Percentiles rank a stretch among this genome's conserved stretches.
phyloP scores from a whole-genome alignment of 1,284 basidiomycete genomes.

The Porogramme epimiltina region DNA sequence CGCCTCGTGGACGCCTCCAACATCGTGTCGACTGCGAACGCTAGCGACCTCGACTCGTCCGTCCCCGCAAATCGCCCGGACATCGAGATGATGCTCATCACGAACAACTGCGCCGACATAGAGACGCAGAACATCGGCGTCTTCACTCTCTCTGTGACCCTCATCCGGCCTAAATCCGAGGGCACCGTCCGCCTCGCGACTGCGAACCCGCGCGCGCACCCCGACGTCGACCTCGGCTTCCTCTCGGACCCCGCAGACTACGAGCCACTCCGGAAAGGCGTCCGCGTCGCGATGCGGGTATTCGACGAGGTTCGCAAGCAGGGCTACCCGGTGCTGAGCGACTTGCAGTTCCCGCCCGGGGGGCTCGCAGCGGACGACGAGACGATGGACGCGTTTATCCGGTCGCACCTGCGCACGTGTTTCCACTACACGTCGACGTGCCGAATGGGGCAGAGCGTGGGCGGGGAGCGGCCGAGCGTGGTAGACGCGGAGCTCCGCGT shows the following conservation, averaged over 20 bases:
- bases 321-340: slow-evolving; percentile 32
- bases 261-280: slow-evolving; percentile 23
- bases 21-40: slow-evolving; percentile 1
- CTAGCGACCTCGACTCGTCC: slow-evolving; percentile 20
- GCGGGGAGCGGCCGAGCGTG: slow-evolving; percentile 37
- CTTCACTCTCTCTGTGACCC: slow-evolving; percentile 32
- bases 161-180: slow-evolving; percentile 34
- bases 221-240: slow-evolving; percentile 34
- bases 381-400: slow-evolving; percentile 32
- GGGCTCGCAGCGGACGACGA: slow-evolving; percentile 13
- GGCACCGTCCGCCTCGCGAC: slow-evolving; percentile 37
- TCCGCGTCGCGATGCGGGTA: slow-evolving; percentile 30
- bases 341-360: slow-evolving; percentile 32
- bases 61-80: slow-evolving; percentile 33
- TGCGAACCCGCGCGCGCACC: slow-evolving; percentile 32
- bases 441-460: slow-evolving; percentile 38
- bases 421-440: slow-evolving; percentile 41
- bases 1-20: slow-evolving; percentile 26
- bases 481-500: slow-evolving; percentile 52
- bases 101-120: slow-evolving; percentile 18
- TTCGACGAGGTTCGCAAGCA: slow-evolving; percentile 31
- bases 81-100: slow-evolving; percentile 38
- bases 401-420: slow-evolving; percentile 29
- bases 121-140: slow-evolving; percentile 25
- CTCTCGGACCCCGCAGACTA: slow-evolving; percentile 30